phyloP scores from a whole-genome alignment of 2,329 filamentous ascomycete genomes.

The Hymenoscyphus scutula region DNA sequence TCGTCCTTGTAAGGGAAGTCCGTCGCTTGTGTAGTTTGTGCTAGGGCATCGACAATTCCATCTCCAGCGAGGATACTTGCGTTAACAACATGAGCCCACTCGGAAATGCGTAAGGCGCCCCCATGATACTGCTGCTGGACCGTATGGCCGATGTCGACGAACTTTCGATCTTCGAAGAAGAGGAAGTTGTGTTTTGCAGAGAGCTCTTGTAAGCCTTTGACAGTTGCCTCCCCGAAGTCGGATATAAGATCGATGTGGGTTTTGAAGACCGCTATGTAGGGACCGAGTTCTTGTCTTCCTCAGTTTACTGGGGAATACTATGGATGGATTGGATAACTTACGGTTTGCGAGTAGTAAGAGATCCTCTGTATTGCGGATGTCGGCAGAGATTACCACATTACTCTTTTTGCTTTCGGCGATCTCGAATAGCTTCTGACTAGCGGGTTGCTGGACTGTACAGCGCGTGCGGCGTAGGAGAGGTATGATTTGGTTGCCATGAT shows the following conservation, averaged over 20 bases:
- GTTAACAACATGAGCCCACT: constrained; percentile 2
- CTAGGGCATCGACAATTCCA: not conserved
- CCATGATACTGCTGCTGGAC: not conserved
- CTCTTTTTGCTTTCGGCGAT: too few species aligned
- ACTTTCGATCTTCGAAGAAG: constrained; percentile 2
- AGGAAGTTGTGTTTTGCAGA: not conserved
- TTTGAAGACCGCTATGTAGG: constrained; percentile 3
- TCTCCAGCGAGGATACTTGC: not conserved
- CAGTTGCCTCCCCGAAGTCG: not conserved
- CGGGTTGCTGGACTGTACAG: too few species aligned
- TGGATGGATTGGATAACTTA: too few species aligned
- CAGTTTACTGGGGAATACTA: too few species aligned
- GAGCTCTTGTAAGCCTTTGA: not conserved
- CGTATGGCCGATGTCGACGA: not conserved
- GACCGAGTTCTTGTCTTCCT: not conserved
- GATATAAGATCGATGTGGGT: not conserved
- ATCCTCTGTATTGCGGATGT: too few species aligned
- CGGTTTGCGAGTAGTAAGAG: too few species aligned
- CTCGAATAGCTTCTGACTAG: too few species aligned
- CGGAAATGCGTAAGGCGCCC: not conserved
- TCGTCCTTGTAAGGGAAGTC: not conserved
- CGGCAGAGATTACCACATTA: too few species aligned
- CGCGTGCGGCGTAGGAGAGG: too few species aligned
- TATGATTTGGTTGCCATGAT: too few species aligned
- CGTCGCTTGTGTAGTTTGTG: not conserved